A percentile compares a stretch with the other conserved stretches of the same genome.
These are phyloP conservation scores for Shiraia sp. DNA, from an alignment of 2,329 filamentous ascomycete species.

Conservation along the genomic window DNA sequence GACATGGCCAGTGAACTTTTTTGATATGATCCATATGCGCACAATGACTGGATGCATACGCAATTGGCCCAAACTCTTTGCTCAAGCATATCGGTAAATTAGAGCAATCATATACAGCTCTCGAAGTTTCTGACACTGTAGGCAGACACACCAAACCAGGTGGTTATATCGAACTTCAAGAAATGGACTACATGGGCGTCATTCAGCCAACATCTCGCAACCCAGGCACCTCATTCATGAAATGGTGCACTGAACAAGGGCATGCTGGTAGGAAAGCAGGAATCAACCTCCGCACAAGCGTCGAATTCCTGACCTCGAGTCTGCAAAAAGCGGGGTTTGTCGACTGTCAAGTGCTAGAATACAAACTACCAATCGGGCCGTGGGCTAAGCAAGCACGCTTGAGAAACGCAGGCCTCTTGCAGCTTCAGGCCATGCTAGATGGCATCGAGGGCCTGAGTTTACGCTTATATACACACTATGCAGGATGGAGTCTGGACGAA, in stretches of 20 bases:
- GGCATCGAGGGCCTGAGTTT: constrained; percentile 32
- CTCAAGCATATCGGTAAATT: constrained; percentile 48
- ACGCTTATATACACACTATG: constrained; percentile 25
- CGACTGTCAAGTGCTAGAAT: constrained; percentile 20
- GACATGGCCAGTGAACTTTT: constrained; percentile 51
- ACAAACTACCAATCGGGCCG: constrained; percentile 26
- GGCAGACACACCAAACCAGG: constrained; percentile 37
- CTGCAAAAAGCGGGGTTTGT: constrained; percentile 24
- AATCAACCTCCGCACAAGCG: constrained; percentile 18
- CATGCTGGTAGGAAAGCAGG: constrained; percentile 26
- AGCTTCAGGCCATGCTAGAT: constrained; percentile 33
- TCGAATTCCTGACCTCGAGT: constrained; percentile 23
- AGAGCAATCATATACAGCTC: too few species aligned
- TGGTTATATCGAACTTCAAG: constrained; percentile 35
- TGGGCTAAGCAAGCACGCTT: constrained; percentile 25
- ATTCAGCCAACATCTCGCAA: constrained; percentile 39
- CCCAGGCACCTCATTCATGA: constrained; percentile 21
- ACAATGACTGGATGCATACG: constrained; percentile 57
- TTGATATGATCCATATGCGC: constrained; percentile 61
- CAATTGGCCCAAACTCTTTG: constrained; percentile 57
- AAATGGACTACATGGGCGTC: constrained; percentile 34
- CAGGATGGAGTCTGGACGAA: constrained; percentile 31
- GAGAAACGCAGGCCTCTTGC: constrained; percentile 27
- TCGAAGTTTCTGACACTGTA: background rate
- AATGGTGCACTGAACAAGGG: constrained; percentile 25